Conservation (phyloP, 2,329 filamentous ascomycete genomes). For the Aphanocladium album region DNA sequence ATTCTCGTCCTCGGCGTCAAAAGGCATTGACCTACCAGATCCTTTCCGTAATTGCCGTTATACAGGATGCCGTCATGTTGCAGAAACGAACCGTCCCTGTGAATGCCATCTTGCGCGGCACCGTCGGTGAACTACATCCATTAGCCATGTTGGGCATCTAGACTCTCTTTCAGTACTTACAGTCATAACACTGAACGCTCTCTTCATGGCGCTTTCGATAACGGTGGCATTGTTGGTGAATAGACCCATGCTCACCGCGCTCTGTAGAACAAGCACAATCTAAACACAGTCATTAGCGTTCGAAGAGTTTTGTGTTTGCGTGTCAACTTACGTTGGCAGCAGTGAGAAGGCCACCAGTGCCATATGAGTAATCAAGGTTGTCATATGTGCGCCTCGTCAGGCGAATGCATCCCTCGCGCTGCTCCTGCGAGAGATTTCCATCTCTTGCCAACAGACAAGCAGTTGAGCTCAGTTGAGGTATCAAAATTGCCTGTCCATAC, state of each 20-base stretch:
- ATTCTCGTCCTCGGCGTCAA: no score
- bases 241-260: slow-evolving; percentile 19
- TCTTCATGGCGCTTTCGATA: slow-evolving; percentile 15
- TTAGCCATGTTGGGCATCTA: not conserved
- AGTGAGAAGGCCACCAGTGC: slow-evolving; percentile 18
- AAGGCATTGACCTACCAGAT: slow-evolving; percentile 14
- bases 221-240: slow-evolving; percentile 20
- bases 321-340: slow-evolving; percentile 18
- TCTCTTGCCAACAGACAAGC: slow-evolving; percentile 19
- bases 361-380: slow-evolving; percentile 17
- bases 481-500: slow-evolving; percentile 21
- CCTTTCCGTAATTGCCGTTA: slow-evolving; percentile 23
- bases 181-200: slow-evolving; percentile 18
- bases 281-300: not conserved
- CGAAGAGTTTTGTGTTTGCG: accelerated
- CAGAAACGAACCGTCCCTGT: slow-evolving; percentile 21
- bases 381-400: slow-evolving; percentile 19
- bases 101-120: slow-evolving; percentile 19
- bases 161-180: not conserved
- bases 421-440: slow-evolving; percentile 15
- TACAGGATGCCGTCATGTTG: slow-evolving; percentile 21
- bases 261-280: slow-evolving; percentile 21
- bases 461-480: slow-evolving; percentile 20
- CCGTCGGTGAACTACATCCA: slow-evolving; percentile 15
- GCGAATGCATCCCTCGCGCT: slow-evolving; percentile 18